Evolutionary conservation across 805 yeast species (phyloP), one percentile per base, ranked within the genome.

Genomic region (Candida lessepsii): DNA sequence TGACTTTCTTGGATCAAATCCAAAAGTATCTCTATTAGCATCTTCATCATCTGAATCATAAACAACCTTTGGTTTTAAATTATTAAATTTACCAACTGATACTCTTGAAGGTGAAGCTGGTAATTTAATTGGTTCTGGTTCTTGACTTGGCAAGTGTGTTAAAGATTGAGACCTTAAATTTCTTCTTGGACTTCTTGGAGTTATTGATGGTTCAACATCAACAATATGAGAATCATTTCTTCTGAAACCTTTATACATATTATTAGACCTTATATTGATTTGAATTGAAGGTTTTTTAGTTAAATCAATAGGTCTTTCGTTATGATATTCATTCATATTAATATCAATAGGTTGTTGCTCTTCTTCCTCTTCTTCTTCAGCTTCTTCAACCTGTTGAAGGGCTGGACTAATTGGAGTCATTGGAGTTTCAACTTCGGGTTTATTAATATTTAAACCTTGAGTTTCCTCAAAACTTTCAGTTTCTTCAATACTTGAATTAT

Each of bases 181-280:
- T 47, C 66, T 59, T 37, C 49, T 50, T 18, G 58, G 49, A 10
- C 60, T 46, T 18, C 59, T 48, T 19, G 65, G 61, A 16, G 65
- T 50, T 21, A 52, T 30, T 9, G 42, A 41, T 9, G 60, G 56
- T 40, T 57, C 61, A 16, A 39, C 18, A 19, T 36, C 48, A 26
- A 44, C 47, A 16, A 48, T 44, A 39, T 35, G 35, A 13, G 47
- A 49, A 30, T 44, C 53, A 44, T 60, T 61, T 54, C 73, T 58
- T 58, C 73, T 66, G 51, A 69, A 69, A 1, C 73, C 73, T 42
- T 50, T 61, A 50, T 69, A 69, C 41, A 63, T 67, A n/a, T 45
- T 42, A 29, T 47, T 47, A 10, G 48, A 42, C 26, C 37, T 42
- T 16, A 47, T 37, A 31, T 47, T 37, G 18, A 47, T 21, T 42